Percentiles rank a stretch among this genome's conserved stretches.
These are phyloP conservation scores for Psilocybe sp. DNA, from an alignment of 768 basidiomycete species.

Conservation along the genomic window DNA sequence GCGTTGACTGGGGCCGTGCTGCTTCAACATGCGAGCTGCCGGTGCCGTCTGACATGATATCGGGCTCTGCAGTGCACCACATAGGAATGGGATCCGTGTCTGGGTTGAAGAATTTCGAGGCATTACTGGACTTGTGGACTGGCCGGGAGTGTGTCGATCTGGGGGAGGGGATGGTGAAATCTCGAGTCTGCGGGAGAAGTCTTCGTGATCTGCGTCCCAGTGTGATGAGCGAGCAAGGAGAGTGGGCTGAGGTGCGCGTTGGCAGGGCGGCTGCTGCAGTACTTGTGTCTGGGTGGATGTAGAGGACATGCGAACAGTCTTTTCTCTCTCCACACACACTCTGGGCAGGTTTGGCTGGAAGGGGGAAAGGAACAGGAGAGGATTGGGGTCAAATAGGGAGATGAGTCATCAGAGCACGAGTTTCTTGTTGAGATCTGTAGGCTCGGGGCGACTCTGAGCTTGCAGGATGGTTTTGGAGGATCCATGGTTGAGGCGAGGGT, in stretches of 20 bases:
- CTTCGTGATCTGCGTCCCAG: slow-evolving; percentile 62
- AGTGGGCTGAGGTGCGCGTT: slow-evolving; percentile 22
- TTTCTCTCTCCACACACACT: slow-evolving; percentile 51
- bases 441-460: slow-evolving; percentile 41
- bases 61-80: slow-evolving; percentile 62
- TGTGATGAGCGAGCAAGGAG: slow-evolving; percentile 33
- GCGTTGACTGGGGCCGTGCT: slow-evolving; percentile 19
- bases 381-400: background rate
- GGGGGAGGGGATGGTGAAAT: slow-evolving; percentile 53
- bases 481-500: slow-evolving; percentile 23
- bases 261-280: slow-evolving; percentile 20
- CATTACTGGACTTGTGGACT: slow-evolving; percentile 29
- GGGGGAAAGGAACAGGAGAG: slow-evolving; percentile 7
- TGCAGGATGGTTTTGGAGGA: slow-evolving; percentile 28
- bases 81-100: slow-evolving; percentile 64
- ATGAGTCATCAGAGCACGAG: slow-evolving; percentile 53
- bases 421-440: slow-evolving; percentile 52
- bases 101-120: slow-evolving; percentile 67
- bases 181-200: slow-evolving; percentile 69
- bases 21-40: slow-evolving; percentile 51
- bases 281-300: slow-evolving; percentile 22
- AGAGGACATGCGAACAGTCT: slow-evolving; percentile 34
- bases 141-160: slow-evolving; percentile 22
- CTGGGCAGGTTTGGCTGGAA: slow-evolving; percentile 42
- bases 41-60: slow-evolving; percentile 57